Conservation (phyloP, 345 rosid genomes). For the Camelina laxa region DNA sequence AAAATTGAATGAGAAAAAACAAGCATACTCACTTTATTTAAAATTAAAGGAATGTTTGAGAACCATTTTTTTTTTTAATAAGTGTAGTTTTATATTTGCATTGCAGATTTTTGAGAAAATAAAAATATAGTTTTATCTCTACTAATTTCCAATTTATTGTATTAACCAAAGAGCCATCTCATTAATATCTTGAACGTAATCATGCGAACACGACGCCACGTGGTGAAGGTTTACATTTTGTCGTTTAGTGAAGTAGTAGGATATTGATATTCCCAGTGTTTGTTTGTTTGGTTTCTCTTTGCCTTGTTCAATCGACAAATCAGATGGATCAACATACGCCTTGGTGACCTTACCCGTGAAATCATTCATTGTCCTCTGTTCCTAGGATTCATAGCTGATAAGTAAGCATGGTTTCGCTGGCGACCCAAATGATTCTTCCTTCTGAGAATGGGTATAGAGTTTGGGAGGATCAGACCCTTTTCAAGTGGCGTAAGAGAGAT, state of each 20-base stretch:
- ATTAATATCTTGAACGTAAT: no score
- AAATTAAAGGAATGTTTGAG: no score
- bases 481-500: conserved; percentile 91
- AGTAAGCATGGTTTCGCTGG: conserved; percentile 52
- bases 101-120: no score
- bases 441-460: conserved; percentile 59
- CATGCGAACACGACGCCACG: conserved; percentile 33
- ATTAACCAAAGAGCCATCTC: no score
- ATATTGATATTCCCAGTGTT: conserved; percentile 29
- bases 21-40: no score
- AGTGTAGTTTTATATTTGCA: no score
- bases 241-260: conserved; percentile 34
- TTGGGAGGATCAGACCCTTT: conserved; percentile 86
- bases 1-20: no score
- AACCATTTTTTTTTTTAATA: no score
- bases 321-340: conserved; percentile 41
- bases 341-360: conserved; percentile 61
- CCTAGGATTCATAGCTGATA: not conserved
- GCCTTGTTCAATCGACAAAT: not conserved
- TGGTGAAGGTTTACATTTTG: conserved; percentile 16
- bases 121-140: no score
- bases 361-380: conserved; percentile 40
- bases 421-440: conserved; percentile 57
- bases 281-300: not conserved
- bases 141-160: no score